Percentiles rank a stretch among this genome's conserved stretches.
phyloP scores from a whole-genome alignment of 2,329 filamentous ascomycete species.

The Colletotrichum eleusines region DNA sequence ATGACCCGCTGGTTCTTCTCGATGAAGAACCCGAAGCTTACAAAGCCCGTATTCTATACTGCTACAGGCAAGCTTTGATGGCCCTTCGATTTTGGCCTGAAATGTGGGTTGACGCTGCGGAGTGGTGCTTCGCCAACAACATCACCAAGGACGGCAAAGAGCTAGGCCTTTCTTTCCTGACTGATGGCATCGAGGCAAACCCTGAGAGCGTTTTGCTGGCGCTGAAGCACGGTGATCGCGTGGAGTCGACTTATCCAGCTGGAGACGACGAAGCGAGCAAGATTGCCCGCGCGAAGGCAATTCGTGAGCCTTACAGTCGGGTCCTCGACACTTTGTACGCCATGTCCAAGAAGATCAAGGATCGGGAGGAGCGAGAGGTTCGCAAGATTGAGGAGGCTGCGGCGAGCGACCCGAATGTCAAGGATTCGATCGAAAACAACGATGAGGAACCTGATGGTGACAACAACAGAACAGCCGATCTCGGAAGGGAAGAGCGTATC shows the following conservation, averaged over 20 bases:
- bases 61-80: slow-evolving; percentile 95
- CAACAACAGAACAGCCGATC: slow-evolving; percentile 53
- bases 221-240: slow-evolving; percentile 88
- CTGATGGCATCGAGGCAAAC: slow-evolving; percentile 87
- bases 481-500: slow-evolving; percentile 73
- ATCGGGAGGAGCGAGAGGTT: slow-evolving; percentile 70
- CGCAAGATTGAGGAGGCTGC: slow-evolving; percentile 67
- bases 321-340: slow-evolving; percentile 90
- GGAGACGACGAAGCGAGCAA: slow-evolving; percentile 82
- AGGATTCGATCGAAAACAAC: slow-evolving; percentile 57
- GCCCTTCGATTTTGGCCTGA: slow-evolving; percentile 94
- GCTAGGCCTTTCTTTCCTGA: slow-evolving; percentile 79
- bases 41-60: slow-evolving; percentile 84
- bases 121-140: slow-evolving; percentile 89
- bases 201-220: slow-evolving; percentile 93
- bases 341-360: slow-evolving; percentile 79
- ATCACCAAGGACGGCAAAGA: slow-evolving; percentile 71
- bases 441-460: slow-evolving; percentile 59
- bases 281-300: slow-evolving; percentile 80
- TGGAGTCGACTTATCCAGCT: slow-evolving; percentile 82
- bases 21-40: slow-evolving; percentile 82
- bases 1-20: slow-evolving; percentile 88
- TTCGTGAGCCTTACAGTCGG: slow-evolving; percentile 86
- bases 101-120: slow-evolving; percentile 94
- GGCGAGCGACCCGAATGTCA: slow-evolving; percentile 52